Base-by-base conservation (phyloP, 208 protist species). In the Leishmania martiniquensis region DNA sequence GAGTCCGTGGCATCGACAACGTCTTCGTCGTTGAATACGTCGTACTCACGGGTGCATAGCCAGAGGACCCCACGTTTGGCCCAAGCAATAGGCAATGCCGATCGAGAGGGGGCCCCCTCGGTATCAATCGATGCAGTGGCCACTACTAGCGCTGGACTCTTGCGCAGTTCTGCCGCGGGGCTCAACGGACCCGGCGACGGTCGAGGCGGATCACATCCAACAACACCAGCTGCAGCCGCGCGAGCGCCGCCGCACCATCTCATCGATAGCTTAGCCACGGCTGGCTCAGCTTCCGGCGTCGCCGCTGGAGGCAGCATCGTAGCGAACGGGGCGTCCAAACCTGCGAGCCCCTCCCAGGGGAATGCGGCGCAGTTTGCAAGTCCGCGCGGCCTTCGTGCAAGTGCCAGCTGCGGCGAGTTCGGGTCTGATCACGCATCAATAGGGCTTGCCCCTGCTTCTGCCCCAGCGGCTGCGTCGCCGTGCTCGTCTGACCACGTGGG, bases 291-390 rank as follows among this genome's bases (percentile, higher is more conserved):
- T 9, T 49, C 68, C 54, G 42, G 39, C 63, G 20, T 25, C 22
- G 39, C 39, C 25, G 63, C 37, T 10, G 39, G 39, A 6, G 60
- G 63, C 47, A 12, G 63, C 63, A 68, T 68, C 34, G 5, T 68
- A 29, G 20, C 34, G 9, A 51, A 51, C 32, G 69, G 47, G 0
- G 7, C 57, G 13, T 72, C 74, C 9, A 68, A 59, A 13, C 68
- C 34, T 1, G 17, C 74, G 20, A 79, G 68, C 29, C 37, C 55
- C 17, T 78, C 74, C 3, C 80, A 71, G 15, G 39, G 59, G 52
- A 79, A 55, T 62, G 63, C 80, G 2, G 49, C 54, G 0, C 66
- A 72, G 62, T 47, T 76, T 2, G 66, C 47, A 32, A 76, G 80
- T 45, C 80, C 69, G 10, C 54, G 49, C n/a, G 57, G 44, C 15